Conservation (phyloP, 2,329 filamentous ascomycete species). For the Waltergamsia citrina region DNA sequence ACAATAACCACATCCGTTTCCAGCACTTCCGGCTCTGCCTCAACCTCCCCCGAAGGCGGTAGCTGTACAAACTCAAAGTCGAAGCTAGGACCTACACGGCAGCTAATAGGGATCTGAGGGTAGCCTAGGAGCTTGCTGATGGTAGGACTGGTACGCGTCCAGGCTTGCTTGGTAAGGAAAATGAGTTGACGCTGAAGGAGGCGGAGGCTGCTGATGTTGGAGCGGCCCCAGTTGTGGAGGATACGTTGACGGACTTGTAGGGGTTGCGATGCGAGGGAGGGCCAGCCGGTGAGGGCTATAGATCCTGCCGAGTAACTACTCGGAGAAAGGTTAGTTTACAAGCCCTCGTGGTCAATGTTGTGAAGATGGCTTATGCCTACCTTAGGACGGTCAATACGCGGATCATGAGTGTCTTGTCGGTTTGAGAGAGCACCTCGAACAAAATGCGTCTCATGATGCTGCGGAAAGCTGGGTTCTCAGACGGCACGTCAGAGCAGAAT, state of each 20-base stretch:
- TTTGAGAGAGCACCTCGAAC: background rate
- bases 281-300: background rate
- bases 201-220: background rate
- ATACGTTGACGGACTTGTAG: background rate
- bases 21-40: constrained; percentile 39
- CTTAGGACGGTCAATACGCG: constrained; percentile 1
- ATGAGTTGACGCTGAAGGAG: constrained; percentile 1
- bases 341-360: background rate
- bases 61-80: constrained; percentile 42
- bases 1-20: constrained; percentile 71
- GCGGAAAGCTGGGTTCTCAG: constrained; percentile 1
- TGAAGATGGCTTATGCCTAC: background rate
- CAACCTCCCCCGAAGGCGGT: constrained; percentile 7
- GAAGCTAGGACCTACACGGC: background rate
- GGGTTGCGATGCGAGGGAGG: background rate
- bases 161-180: constrained; percentile 1
- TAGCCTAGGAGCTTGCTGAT: background rate
- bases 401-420: background rate
- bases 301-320: constrained; percentile 1
- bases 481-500: constrained; percentile 1
- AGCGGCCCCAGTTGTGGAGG: background rate
- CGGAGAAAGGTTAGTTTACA: background rate
- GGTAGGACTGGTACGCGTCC: constrained; percentile 2
- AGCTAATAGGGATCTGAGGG: constrained; percentile 1
- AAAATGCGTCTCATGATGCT: background rate